Base-by-base conservation (phyloP, 2,329 filamentous ascomycete genomes). In the Ceratocystis papillata region DNA sequence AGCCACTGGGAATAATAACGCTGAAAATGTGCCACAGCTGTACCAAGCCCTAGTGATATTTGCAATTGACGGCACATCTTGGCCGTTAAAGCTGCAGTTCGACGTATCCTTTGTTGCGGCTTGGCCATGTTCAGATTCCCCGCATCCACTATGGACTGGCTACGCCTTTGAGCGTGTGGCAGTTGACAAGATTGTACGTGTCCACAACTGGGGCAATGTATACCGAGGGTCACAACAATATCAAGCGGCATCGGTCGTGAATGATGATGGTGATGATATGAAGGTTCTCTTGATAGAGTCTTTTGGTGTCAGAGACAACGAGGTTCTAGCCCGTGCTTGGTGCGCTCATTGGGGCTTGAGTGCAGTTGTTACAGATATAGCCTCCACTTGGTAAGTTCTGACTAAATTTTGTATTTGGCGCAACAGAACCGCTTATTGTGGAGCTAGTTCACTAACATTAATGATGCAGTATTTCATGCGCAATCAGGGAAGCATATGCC, bases 291-390 rank as follows among this genome's bases (percentile, higher is more conserved):
- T 87, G 3, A 80, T 90, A 15, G 86, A 90, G 75, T 86, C 87
- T 0, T 85, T 88, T 72, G 88, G 88, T 0, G 86, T 87, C 25
- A 78, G 79, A 62, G 88, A 90, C 73, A 90, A 90, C 70, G 88
- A 90, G 74, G 87, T 90, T 3, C 80, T 91, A 70, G 87, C 86
- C 0, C 78, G 88, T 69, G 87, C 88, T 5, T 91, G 88, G 88
- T 90, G 87, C 73, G 82, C 86, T 65, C 86, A 89, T 71, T 89
- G 87, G 82, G 88, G 88, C 1, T 75, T 89, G 70, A 85, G 81
- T 71, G 87, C 88, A 0, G 76, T 91, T 20, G 81, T 90, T 67
- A 87, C 87, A 7, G 86, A 90, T 73, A 73, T 89, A 64, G 77
- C 81, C 67, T 83, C 80, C 76, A 90, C 87, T 17, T 90, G 83